These are phyloP conservation scores for Microdochium bolleyi DNA, from an alignment of 2,329 filamentous ascomycete genomes.

Conservation along the genomic window DNA sequence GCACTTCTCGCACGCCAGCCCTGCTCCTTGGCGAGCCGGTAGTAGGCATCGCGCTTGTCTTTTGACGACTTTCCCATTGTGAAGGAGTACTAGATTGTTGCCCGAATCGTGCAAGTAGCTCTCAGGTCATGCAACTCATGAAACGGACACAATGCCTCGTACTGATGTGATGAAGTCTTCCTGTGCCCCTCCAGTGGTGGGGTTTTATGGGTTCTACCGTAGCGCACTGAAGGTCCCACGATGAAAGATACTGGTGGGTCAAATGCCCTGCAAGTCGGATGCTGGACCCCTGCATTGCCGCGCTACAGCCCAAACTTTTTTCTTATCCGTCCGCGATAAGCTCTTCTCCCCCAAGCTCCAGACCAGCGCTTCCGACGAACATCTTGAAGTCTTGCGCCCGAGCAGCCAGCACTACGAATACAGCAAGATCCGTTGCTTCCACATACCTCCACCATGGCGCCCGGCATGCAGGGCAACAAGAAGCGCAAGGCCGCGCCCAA, in stretches of 20 bases:
- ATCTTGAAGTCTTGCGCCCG: neutral
- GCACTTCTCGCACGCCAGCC: constrained; percentile 95
- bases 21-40: constrained; percentile 95
- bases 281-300: neutral
- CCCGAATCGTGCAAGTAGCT: too few species aligned
- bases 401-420: neutral
- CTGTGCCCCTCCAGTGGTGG: neutral
- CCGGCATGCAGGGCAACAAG: neutral
- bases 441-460: neutral
- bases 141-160: neutral
- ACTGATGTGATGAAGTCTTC: too few species aligned
- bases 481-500: constrained; percentile 8
- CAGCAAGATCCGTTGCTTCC: neutral
- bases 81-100: too few species aligned
- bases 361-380: neutral
- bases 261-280: neutral
- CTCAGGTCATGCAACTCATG: too few species aligned
- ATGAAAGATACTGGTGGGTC: neutral
- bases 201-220: neutral
- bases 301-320: neutral
- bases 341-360: neutral
- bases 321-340: neutral
- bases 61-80: constrained; percentile 95
- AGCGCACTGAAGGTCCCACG: neutral
- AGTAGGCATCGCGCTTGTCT: constrained; percentile 97